Conservation (phyloP, 305 asterid species). For the Plantago lanceolata region DNA sequence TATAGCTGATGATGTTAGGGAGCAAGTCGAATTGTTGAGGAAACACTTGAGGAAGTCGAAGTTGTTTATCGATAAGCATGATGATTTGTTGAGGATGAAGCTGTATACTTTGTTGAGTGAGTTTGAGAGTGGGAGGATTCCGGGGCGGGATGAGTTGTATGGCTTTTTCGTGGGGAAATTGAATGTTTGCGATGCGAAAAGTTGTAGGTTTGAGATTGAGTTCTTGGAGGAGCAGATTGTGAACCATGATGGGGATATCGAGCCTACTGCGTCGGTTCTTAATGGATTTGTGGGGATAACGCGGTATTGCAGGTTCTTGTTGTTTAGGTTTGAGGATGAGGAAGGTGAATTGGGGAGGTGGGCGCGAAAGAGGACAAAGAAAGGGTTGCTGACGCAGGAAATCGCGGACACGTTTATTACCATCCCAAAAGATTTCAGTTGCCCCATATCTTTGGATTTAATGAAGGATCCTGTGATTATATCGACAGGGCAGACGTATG, state of each 20-base stretch:
- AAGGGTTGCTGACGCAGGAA: slow-evolving; percentile 52
- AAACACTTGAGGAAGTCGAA: slow-evolving; percentile 56
- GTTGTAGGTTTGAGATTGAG: slow-evolving; percentile 75
- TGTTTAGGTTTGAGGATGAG: slow-evolving; percentile 77
- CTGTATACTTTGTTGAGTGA: slow-evolving; percentile 60
- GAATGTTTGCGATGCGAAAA: slow-evolving; percentile 43
- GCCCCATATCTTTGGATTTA: slow-evolving; percentile 80
- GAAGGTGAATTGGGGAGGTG: slow-evolving; percentile 52
- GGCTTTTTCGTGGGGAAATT: slow-evolving; percentile 49
- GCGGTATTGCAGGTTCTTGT: slow-evolving; percentile 68
- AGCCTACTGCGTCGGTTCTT: slow-evolving; percentile 57
- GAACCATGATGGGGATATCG: slow-evolving; percentile 71
- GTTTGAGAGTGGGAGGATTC: slow-evolving; percentile 58
- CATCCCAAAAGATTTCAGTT: slow-evolving; percentile 79
- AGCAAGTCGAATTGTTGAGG: slow-evolving; percentile 60
- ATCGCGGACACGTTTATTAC: slow-evolving; percentile 70
- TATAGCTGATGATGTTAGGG: slow-evolving; percentile 58
- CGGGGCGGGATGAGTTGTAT: slow-evolving; percentile 42
- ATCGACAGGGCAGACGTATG: slow-evolving; percentile 90
- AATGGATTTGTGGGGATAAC: slow-evolving; percentile 70
- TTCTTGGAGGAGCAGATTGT: slow-evolving; percentile 88
- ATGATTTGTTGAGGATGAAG: slow-evolving; percentile 52
- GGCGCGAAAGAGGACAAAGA: slow-evolving; percentile 43
- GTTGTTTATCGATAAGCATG: slow-evolving; percentile 52
- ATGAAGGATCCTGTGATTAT: slow-evolving; percentile 89